Evolutionary conservation across 257 asterid genomes (phyloP), one percentile per base, ranked within the genome.

Genomic region (Rehmannia glutinosa): DNA sequence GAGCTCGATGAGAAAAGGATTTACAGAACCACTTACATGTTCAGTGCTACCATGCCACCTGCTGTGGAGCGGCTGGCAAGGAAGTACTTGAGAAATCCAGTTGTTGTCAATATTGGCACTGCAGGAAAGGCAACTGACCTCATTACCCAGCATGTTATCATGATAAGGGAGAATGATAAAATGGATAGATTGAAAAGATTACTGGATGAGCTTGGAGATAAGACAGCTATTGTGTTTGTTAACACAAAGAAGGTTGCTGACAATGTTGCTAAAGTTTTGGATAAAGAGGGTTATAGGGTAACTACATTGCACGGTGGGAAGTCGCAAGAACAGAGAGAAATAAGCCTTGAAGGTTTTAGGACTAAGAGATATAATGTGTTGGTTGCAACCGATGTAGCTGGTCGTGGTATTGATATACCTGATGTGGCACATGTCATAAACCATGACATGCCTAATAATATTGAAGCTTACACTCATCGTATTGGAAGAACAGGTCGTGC

Each of bases 401-500:
- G 91, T 1, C 91, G 91, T 73, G 91, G 88, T 43, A 84, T 84
- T 55, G 88, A 84, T 68, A 84, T 82, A 62, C 86, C 88, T 23
- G 91, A 82, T 67, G 88, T 84, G 60, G 84, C 86, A n/a, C 88
- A 84, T 71, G 88, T 84, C 47, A 77, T 84, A 47, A 84, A 84
- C 69, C 62, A 75, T 38, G 88, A 84, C 64, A 84, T 82, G 88
- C 91, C 88, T 12, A 77, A 78, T 28, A 84, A 58, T 61, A 81
- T 81, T 49, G 89, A 84, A 73, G 80, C 81, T 19, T 83, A 81
- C 82, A 84, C 89, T 5, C 87, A 84, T 78, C 89, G 86, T 73
- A 84, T 84, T 47, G 89, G 89, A 64, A 66, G 89, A 70, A 84
- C 87, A 11, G 90, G 90, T 50, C 87, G 90, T 76, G 90, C 90